Conservation (phyloP, 208 protist genomes). For the Trypanosoma lewisi region DNA sequence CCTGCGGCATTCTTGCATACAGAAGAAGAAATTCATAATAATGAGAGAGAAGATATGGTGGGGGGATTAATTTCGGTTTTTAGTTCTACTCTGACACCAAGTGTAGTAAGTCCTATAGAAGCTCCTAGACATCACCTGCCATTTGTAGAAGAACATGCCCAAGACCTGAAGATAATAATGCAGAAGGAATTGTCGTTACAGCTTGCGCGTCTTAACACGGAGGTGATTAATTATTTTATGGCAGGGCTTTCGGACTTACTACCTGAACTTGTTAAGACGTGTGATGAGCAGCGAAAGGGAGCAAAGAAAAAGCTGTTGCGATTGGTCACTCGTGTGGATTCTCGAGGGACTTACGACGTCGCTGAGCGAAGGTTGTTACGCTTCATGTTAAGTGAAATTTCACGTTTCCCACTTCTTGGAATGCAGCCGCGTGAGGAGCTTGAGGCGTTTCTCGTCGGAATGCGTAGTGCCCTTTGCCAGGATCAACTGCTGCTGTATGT, state of each 20-base stretch:
- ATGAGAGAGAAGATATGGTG: too few relatives aligned
- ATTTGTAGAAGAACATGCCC: slow-evolving; percentile 18
- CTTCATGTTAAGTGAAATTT: slow-evolving; percentile 7
- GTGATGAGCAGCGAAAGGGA: not conserved
- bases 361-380: not conserved
- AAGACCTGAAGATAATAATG: slow-evolving; percentile 24
- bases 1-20: not conserved
- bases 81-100: not conserved
- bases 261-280: slow-evolving; percentile 11
- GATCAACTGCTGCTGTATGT: slow-evolving; percentile 53
- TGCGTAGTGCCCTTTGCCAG: slow-evolving; percentile 73
- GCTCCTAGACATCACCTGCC: slow-evolving; percentile 21
- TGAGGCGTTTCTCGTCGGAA: slow-evolving; percentile 44
- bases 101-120: not conserved
- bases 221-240: slow-evolving; percentile 80
- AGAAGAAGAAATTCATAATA: not conserved
- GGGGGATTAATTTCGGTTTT: not conserved
- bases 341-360: not conserved
- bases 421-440: slow-evolving; percentile 26
- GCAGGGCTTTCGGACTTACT: slow-evolving; percentile 24
- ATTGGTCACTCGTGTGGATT: not conserved
- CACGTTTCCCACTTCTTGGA: slow-evolving; percentile 25
- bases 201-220: slow-evolving; percentile 76
- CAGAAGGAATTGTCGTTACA: slow-evolving; percentile 52
- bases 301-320: not conserved